Evolutionary conservation across 768 basidiomycete species (phyloP).

Genomic region (Gyrodon lividus): DNA sequence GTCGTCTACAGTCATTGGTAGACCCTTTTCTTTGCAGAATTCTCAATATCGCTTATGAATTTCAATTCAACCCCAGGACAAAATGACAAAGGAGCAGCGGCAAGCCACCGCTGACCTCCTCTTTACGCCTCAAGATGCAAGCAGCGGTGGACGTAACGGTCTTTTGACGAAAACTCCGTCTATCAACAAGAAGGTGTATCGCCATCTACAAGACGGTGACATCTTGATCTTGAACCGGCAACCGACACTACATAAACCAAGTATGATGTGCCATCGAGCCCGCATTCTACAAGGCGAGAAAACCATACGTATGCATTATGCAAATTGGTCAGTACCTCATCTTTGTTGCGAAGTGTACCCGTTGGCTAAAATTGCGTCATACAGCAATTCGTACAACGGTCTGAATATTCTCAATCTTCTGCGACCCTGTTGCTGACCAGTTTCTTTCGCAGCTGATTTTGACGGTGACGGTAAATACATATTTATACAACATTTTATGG

Average conservation of each 20-base stretch:
- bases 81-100: slow-evolving; percentile 82
- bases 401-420: slow-evolving; percentile 28
- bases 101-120: slow-evolving; percentile 95
- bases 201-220: slow-evolving; percentile 93
- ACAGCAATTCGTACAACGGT: slow-evolving; percentile 97
- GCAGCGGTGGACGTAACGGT: slow-evolving; percentile 44
- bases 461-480: slow-evolving; percentile 76
- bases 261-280: slow-evolving; percentile 99
- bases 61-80: slow-evolving; percentile 53
- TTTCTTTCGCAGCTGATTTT: slow-evolving; percentile 65
- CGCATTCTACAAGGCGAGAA: slow-evolving; percentile 93
- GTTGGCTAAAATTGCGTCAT: slow-evolving; percentile 13
- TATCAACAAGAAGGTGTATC: slow-evolving; percentile 95
- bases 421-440: slow-evolving; percentile 7
- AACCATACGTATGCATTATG: slow-evolving; percentile 99
- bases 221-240: slow-evolving; percentile 95
- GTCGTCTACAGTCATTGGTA: slow-evolving; percentile 81
- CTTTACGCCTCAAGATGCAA: slow-evolving; percentile 81
- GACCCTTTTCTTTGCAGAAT: slow-evolving; percentile 2
- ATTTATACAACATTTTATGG: not conserved
- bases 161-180: slow-evolving; percentile 75
- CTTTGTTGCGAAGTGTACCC: not conserved
- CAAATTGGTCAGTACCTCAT: slow-evolving; percentile 77
- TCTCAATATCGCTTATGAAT: slow-evolving; percentile 1
- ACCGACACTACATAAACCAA: slow-evolving; percentile 97